Evolutionary conservation across 2,329 filamentous ascomycete species (phyloP).

Genomic region (Calonectria montana): DNA sequence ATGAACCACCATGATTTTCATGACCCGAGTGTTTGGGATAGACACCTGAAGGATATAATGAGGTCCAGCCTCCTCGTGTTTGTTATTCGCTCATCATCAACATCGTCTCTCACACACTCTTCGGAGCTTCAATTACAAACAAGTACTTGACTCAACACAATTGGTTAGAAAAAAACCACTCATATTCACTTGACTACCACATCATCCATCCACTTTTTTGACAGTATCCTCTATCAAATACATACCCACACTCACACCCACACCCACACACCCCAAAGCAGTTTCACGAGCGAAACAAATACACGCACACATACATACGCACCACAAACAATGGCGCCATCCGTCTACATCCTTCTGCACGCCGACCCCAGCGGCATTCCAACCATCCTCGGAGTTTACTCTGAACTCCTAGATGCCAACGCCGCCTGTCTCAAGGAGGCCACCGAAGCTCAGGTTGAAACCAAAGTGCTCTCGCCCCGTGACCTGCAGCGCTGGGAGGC

Average conservation of each 20-base stretch:
- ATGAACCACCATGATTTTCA: conserved; percentile 21
- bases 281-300: neutral
- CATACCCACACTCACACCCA: conserved; percentile 1
- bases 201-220: neutral
- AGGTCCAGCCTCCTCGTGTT: conserved; percentile 24
- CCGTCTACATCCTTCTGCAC: conserved; percentile 49
- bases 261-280: neutral
- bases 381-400: conserved; percentile 47
- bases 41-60: conserved; percentile 29
- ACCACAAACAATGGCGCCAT: conserved; percentile 35
- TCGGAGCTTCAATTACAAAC: neutral
- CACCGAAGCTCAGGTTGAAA: conserved; percentile 41
- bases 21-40: conserved; percentile 30
- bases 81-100: conserved; percentile 9
- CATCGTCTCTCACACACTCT: conserved; percentile 10
- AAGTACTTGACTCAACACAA: neutral
- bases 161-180: neutral
- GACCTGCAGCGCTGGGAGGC: conserved; percentile 50
- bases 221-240: neutral
- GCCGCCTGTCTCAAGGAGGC: conserved; percentile 46
- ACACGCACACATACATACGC: conserved; percentile 19
- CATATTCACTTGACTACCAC: neutral
- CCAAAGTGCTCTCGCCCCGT: conserved; percentile 29
- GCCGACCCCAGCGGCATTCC: conserved; percentile 41
- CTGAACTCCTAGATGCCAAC: conserved; percentile 50